A percentile compares a stretch with the other conserved stretches of the same genome.
phyloP scores from a whole-genome alignment of 2,329 filamentous ascomycete genomes.

The Aspergillus vadensis region DNA sequence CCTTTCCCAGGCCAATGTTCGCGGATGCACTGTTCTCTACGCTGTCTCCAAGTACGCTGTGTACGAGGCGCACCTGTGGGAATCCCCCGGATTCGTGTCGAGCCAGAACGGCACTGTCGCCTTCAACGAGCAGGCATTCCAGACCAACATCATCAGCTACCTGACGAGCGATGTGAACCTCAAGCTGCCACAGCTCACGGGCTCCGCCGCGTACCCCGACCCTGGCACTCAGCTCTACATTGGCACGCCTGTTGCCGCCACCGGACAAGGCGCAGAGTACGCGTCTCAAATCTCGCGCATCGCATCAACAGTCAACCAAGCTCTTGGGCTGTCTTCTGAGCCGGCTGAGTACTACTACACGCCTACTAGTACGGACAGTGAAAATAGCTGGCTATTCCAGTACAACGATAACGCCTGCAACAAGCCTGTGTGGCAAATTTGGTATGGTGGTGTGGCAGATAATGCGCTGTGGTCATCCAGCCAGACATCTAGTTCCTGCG shows the following conservation, averaged over 20 bases:
- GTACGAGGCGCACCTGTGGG: background rate
- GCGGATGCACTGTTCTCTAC: background rate
- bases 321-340: background rate
- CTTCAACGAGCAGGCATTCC: background rate
- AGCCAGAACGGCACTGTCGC: background rate
- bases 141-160: background rate
- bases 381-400: background rate
- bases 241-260: background rate
- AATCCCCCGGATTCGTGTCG: background rate
- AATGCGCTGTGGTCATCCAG: background rate
- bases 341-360: conserved; percentile 1
- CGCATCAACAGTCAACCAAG: background rate
- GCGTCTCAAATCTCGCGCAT: background rate
- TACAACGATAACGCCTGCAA: background rate
- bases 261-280: background rate
- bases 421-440: background rate
- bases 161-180: background rate
- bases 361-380: background rate
- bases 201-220: background rate
- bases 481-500: background rate
- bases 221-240: background rate
- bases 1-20: background rate
- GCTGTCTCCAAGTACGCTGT: background rate
- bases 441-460: background rate
- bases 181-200: conserved; percentile 1